Evolutionary conservation across 768 basidiomycete species (phyloP).

Genomic region (Naganishia antarctica): DNA sequence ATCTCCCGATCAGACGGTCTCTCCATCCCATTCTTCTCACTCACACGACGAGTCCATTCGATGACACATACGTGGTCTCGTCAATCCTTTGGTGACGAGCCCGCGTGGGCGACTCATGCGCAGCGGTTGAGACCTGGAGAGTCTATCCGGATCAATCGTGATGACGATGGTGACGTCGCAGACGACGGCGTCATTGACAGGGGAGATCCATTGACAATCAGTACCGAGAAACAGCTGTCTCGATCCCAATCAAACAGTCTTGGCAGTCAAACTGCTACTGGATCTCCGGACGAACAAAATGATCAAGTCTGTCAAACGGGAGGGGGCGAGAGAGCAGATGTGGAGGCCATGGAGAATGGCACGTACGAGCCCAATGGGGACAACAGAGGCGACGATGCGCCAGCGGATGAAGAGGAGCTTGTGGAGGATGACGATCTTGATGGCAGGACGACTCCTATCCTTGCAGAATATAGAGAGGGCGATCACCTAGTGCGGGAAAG

Average conservation of each 20-base stretch:
- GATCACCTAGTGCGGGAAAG: constrained; percentile 64
- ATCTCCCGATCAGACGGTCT: constrained; percentile 59
- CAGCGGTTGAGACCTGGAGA: constrained; percentile 65
- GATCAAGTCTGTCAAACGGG: constrained; percentile 25
- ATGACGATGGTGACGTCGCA: constrained; percentile 55
- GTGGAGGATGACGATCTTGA: constrained; percentile 32
- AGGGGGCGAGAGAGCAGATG: constrained; percentile 29
- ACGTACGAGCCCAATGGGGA: constrained; percentile 20
- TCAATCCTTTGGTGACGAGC: constrained; percentile 55
- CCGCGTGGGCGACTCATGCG: constrained; percentile 80
- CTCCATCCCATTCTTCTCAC: constrained; percentile 89
- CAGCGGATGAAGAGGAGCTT: constrained; percentile 32
- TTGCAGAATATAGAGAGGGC: constrained; percentile 68
- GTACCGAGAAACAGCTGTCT: constrained; percentile 5
- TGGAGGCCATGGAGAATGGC: constrained; percentile 28
- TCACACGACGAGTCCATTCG: constrained; percentile 83
- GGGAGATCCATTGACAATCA: constrained; percentile 5
- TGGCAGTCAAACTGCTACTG: constrained; percentile 1
- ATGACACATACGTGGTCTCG: constrained; percentile 88
- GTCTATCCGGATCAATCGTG: constrained; percentile 80
- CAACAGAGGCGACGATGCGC: background rate
- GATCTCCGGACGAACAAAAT: background rate
- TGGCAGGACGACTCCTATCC: constrained; percentile 40
- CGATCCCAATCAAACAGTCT: constrained; percentile 18
- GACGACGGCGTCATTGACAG: constrained; percentile 29